Conservation (phyloP, 345 rosid species). For the Citrus maxima region DNA sequence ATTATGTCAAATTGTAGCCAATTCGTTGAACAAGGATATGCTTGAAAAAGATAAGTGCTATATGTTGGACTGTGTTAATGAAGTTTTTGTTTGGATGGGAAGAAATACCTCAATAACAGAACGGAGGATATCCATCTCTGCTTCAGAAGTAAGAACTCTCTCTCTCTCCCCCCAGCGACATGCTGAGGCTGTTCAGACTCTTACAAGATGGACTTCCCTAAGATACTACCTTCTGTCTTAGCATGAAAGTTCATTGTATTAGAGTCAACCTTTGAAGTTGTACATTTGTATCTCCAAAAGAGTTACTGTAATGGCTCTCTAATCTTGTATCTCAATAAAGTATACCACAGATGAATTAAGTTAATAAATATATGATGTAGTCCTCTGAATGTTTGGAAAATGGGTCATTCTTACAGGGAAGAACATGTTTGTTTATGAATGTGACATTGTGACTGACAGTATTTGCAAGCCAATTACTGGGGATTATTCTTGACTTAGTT, state of each 20-base stretch:
- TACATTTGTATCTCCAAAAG: background rate
- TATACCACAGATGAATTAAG: background rate
- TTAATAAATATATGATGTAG: background rate
- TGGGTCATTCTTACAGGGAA: background rate
- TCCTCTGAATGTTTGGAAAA: background rate
- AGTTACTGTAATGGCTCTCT: background rate
- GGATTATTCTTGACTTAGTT: constrained; percentile 13
- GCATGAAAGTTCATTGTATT: background rate
- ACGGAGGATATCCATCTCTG: constrained; percentile 66
- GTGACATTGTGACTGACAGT: constrained; percentile 8
- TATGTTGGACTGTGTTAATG: constrained; percentile 65
- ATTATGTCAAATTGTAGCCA: constrained; percentile 44
- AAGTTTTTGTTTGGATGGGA: constrained; percentile 87
- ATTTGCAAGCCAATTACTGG: constrained; percentile 11
- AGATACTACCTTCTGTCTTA: background rate
- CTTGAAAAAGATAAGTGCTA: constrained; percentile 71
- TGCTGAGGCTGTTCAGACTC: background rate
- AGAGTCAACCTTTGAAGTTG: background rate
- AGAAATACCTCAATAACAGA: constrained; percentile 60
- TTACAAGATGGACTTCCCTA: background rate
- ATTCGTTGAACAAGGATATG: constrained; percentile 46
- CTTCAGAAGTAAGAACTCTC: constrained; percentile 53
- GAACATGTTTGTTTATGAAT: constrained; percentile 2
- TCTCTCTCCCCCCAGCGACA: background rate
- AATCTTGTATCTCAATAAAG: background rate